phyloP scores from a whole-genome alignment of 345 rosid genomes.

The Hibiscus tridactylites region DNA sequence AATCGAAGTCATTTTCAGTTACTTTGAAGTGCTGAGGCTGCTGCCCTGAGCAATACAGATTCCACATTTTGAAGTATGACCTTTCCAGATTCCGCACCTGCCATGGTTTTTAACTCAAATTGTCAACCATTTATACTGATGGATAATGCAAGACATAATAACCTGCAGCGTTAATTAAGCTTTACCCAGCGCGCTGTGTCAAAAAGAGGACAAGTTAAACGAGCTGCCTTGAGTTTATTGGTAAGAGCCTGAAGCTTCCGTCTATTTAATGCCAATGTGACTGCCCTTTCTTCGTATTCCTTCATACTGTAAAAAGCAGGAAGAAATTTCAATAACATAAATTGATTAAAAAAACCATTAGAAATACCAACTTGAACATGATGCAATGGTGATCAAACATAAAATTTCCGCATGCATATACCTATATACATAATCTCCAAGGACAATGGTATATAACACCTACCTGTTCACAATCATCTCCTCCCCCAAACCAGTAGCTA shows the following conservation, averaged over 20 bases:
- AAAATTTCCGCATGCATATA: neutral
- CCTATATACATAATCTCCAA: neutral
- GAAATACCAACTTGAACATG: neutral
- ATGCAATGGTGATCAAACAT: neutral
- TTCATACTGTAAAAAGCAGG: conserved; percentile 44
- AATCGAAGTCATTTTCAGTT: conserved; percentile 62
- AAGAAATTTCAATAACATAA: neutral
- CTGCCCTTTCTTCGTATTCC: conserved; percentile 89
- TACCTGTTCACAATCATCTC: conserved; percentile 96
- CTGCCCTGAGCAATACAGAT: conserved; percentile 62
- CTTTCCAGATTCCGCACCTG: conserved; percentile 93
- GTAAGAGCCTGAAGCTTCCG: conserved; percentile 67
- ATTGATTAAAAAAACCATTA: neutral
- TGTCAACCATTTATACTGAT: neutral
- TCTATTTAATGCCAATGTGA: conserved; percentile 63
- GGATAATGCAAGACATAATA: neutral
- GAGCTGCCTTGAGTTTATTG: conserved; percentile 55
- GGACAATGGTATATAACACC: neutral
- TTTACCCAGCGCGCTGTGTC: conserved; percentile 94
- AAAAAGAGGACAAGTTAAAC: conserved; percentile 78
- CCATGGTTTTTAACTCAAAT: neutral
- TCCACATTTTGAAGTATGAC: conserved; percentile 95
- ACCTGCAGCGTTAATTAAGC: neutral
- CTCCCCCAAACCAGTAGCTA: conserved; percentile 93
- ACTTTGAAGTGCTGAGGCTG: conserved; percentile 81